Evolutionary conservation across 768 basidiomycete genomes (phyloP).

Genomic region (Termitomyces sp.): DNA sequence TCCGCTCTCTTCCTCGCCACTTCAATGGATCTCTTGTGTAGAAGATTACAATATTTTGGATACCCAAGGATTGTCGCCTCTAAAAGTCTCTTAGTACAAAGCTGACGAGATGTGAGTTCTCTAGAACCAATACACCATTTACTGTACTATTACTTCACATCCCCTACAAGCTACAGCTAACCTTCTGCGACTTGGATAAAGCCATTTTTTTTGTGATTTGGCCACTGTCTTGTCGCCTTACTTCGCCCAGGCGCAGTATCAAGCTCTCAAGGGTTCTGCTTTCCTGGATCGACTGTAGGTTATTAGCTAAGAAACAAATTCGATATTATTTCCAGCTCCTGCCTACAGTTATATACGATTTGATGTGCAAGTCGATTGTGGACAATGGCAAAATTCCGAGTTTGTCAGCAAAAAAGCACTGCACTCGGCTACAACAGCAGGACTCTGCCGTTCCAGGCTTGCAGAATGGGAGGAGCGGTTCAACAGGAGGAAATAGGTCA

Average conservation of each 20-base stretch:
- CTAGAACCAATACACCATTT: neutral
- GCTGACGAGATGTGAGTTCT: neutral
- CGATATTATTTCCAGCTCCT: neutral
- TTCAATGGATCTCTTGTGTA: neutral
- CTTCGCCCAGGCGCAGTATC: neutral
- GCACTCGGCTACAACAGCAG: slow-evolving; percentile 8
- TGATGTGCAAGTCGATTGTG: slow-evolving; percentile 4
- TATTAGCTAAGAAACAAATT: neutral
- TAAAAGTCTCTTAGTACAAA: neutral
- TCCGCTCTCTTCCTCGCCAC: neutral
- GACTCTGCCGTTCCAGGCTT: neutral
- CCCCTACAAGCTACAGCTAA: neutral
- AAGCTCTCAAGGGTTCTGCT: neutral
- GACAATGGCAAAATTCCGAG: neutral
- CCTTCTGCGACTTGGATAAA: neutral
- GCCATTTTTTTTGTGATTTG: neutral
- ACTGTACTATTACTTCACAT: neutral
- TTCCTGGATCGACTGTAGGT: neutral
- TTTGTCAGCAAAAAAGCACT: neutral
- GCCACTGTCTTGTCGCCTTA: neutral
- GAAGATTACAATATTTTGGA: slow-evolving; percentile 13
- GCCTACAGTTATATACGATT: neutral
- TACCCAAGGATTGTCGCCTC: neutral
- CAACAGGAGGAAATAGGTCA: slow-evolving; percentile 25
- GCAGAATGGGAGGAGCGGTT: slow-evolving; percentile 1